Percentiles rank a stretch among this genome's conserved stretches.
These are phyloP conservation scores for Solanum corneliomulleri DNA, from an alignment of 257 asterid species.

Conservation along the genomic window DNA sequence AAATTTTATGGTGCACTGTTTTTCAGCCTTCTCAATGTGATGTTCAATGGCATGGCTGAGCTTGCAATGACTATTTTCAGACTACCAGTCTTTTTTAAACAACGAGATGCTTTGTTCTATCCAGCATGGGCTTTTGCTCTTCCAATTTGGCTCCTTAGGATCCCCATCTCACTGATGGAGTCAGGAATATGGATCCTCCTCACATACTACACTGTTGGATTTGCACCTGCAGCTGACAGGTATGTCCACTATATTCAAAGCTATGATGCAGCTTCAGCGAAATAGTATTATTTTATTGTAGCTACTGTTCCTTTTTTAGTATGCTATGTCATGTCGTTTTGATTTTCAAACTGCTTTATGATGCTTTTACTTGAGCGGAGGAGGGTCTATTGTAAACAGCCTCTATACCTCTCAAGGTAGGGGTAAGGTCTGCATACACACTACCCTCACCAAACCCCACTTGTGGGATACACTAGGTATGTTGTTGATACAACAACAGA, in stretches of 20 bases:
- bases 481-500: neutral
- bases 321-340: neutral
- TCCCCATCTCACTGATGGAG: constrained; percentile 51
- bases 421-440: neutral
- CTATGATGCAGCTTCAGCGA: neutral
- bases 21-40: constrained; percentile 56
- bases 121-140: constrained; percentile 74
- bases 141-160: constrained; percentile 59
- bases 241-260: neutral
- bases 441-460: neutral
- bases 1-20: constrained; percentile 59
- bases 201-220: constrained; percentile 65
- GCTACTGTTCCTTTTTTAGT: neutral
- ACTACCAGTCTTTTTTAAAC: constrained; percentile 65
- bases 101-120: constrained; percentile 48
- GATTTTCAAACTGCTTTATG: neutral
- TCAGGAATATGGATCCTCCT: constrained; percentile 58
- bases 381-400: neutral
- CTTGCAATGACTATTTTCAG: constrained; percentile 57
- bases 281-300: neutral
- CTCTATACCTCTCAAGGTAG: neutral
- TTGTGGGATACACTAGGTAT: neutral
- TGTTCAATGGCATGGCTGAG: constrained; percentile 71
- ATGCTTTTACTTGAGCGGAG: neutral
- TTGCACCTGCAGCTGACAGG: constrained; percentile 64